Evolutionary conservation across 192 early-diverging fungal species (phyloP).

Genomic region (Coemansia brasiliensis): DNA sequence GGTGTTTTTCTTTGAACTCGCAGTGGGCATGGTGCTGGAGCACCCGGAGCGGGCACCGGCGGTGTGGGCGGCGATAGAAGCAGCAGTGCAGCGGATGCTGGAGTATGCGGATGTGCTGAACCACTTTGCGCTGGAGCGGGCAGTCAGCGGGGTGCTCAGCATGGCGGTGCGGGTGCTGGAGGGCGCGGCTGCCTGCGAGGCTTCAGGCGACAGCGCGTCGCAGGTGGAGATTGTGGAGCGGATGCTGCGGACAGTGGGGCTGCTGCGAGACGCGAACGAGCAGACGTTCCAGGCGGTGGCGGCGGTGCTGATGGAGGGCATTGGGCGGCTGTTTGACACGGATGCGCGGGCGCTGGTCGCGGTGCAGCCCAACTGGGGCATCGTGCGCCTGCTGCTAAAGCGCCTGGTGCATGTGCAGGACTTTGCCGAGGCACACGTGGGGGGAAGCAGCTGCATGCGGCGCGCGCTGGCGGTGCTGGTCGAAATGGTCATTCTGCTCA

Average conservation of each 20-base stretch:
- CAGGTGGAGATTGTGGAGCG: conserved; percentile 26
- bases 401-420: conserved; percentile 38
- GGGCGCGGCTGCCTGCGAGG: conserved; percentile 1
- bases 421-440: conserved; percentile 3
- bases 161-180: conserved; percentile 64
- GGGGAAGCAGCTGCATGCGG: conserved; percentile 10
- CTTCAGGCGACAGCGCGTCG: conserved; percentile 10
- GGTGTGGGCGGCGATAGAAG: conserved; percentile 64
- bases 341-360: conserved; percentile 21
- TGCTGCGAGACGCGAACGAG: conserved; percentile 58
- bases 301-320: conserved; percentile 26
- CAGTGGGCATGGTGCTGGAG: conserved; percentile 16
- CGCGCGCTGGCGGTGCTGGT: conserved; percentile 29
- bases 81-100: conserved; percentile 72
- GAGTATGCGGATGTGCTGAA: conserved; percentile 63
- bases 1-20: conserved; percentile 49
- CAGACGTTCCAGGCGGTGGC: conserved; percentile 52
- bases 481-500: conserved; percentile 35
- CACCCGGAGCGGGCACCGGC: conserved; percentile 25
- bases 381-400: conserved; percentile 40
- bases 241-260: conserved; percentile 44
- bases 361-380: conserved; percentile 31
- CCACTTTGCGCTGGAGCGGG: conserved; percentile 71
- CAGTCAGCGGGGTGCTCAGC: conserved; percentile 71
- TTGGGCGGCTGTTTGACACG: conserved; percentile 23